These are phyloP conservation scores for Coprinopsis sp. DNA, from an alignment of 768 basidiomycete genomes.

Conservation along the genomic window DNA sequence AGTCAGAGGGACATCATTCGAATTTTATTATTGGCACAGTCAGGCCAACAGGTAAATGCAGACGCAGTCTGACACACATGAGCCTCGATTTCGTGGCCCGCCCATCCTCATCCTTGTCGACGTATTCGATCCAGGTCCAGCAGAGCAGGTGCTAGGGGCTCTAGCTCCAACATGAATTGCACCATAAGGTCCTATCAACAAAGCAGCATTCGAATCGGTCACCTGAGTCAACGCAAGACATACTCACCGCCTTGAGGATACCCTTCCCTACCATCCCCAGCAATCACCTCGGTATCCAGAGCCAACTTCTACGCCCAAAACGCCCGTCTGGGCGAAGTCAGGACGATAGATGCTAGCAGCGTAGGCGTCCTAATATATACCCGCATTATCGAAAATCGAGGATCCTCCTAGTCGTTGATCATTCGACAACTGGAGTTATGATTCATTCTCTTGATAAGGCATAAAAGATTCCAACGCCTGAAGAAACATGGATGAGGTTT, in stretches of 20 bases:
- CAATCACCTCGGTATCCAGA: constrained; percentile 73
- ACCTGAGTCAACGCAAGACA: no score
- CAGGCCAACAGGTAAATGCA: constrained; percentile 11
- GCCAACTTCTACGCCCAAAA: constrained; percentile 88
- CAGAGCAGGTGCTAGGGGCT: constrained; percentile 62
- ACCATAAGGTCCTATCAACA: constrained; percentile 58
- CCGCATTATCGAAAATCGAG: no score
- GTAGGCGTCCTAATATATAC: constrained; percentile 68
- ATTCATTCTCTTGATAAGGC: no score
- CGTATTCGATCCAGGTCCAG: constrained; percentile 72
- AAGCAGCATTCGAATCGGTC: constrained; percentile 1
- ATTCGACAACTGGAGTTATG: no score
- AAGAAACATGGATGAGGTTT: no score
- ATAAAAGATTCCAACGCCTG: no score
- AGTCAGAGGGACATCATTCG: constrained; percentile 12
- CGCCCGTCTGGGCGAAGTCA: constrained; percentile 66
- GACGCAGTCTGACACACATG: constrained; percentile 78
- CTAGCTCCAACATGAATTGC: constrained; percentile 96
- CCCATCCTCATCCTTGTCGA: constrained; percentile 76
- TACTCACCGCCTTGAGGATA: constrained; percentile 27
- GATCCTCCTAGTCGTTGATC: no score
- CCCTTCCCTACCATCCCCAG: constrained; percentile 81
- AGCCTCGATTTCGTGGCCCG: constrained; percentile 57
- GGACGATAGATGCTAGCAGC: constrained; percentile 71
- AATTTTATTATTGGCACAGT: not conserved